Percentiles rank a stretch among this genome's conserved stretches.
Conservation (phyloP, 2,329 filamentous ascomycete genomes). For the Ceratocystis eucalypticola region DNA sequence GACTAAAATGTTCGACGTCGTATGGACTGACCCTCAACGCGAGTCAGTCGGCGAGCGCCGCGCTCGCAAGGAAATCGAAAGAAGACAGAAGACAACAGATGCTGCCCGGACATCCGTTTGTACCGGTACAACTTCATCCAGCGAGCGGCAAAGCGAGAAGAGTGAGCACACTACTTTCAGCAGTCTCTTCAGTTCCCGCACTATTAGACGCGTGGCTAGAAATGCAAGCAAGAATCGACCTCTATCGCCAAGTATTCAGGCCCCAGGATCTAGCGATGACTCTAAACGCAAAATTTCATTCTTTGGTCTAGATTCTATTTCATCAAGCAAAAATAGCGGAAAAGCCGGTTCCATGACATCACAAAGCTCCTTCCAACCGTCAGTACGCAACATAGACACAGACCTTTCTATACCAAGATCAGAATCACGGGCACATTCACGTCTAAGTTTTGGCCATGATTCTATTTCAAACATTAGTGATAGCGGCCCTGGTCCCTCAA, state of each 20-base stretch:
- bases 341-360: conserved; percentile 15
- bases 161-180: conserved; percentile 27
- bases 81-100: conserved; percentile 23
- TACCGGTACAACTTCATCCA: conserved; percentile 28
- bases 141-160: conserved; percentile 10
- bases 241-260: conserved; percentile 16
- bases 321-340: conserved; percentile 4
- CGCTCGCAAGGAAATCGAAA: conserved; percentile 35
- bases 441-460: conserved; percentile 6
- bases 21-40: conserved; percentile 43
- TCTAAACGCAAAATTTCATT: conserved; percentile 8
- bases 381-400: conserved; percentile 6
- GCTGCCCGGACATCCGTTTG: conserved; percentile 29
- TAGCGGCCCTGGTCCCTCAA: conserved; percentile 9
- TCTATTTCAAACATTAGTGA: conserved; percentile 13
- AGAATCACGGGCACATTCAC: conserved; percentile 10
- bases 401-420: conserved; percentile 7
- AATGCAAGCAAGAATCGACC: conserved; percentile 21
- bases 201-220: conserved; percentile 26
- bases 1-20: conserved; percentile 41
- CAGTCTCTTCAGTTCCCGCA: conserved; percentile 33
- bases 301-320: conserved; percentile 17
- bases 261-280: conserved; percentile 9
- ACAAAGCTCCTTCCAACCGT: conserved; percentile 12
- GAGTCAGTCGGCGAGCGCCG: conserved; percentile 41